A percentile compares a stretch with the other conserved stretches of the same genome.
Evolutionary conservation across 257 asterid species (phyloP).

Genomic region (Rhazya stricta): DNA sequence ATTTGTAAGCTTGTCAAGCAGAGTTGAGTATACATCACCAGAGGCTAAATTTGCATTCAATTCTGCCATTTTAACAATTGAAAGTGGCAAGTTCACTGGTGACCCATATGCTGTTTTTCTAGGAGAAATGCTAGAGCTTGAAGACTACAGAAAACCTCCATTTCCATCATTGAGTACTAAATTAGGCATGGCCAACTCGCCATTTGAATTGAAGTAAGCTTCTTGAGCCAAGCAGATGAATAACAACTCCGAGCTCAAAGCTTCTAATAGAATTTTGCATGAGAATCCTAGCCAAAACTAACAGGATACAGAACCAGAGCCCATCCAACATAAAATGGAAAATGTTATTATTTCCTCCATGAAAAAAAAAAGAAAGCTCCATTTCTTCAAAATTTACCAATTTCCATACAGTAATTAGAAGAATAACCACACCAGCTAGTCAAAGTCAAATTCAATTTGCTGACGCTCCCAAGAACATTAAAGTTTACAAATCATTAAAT

Average conservation of each 20-base stretch:
- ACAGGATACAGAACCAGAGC: neutral
- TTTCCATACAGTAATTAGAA: neutral
- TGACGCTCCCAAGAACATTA: neutral
- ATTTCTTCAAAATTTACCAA: neutral
- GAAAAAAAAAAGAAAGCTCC: neutral
- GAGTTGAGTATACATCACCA: constrained; percentile 13
- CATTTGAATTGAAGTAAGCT: constrained; percentile 21
- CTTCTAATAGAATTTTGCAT: neutral
- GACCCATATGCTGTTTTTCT: constrained; percentile 11
- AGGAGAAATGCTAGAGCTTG: constrained; percentile 21
- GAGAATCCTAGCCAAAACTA: constrained; percentile 11
- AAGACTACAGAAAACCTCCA: constrained; percentile 28
- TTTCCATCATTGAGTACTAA: constrained; percentile 15
- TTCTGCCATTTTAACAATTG: constrained; percentile 23
- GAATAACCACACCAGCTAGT: neutral
- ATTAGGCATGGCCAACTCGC: constrained; percentile 16
- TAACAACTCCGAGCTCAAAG: constrained; percentile 1
- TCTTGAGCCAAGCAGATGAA: constrained; percentile 30
- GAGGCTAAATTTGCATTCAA: constrained; percentile 20
- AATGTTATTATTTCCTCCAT: neutral
- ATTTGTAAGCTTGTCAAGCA: constrained; percentile 14
- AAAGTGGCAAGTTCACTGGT: neutral
- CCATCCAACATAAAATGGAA: neutral
- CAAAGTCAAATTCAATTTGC: neutral
- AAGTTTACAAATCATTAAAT: neutral